phyloP scores from a whole-genome alignment of 2,329 filamentous ascomycete genomes.

The Xylaria sp. region DNA sequence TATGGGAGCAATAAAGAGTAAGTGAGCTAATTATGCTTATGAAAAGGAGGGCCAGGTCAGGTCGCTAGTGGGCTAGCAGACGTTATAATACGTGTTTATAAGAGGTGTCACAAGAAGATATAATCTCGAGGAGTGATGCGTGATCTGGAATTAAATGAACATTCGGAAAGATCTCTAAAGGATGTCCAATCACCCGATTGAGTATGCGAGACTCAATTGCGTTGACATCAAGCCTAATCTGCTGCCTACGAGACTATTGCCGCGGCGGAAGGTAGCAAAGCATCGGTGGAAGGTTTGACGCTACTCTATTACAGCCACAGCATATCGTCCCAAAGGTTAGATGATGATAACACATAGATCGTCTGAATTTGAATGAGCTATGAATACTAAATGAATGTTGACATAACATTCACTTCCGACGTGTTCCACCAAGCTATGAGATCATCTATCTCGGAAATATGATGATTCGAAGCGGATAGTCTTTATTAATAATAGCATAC shows the following conservation, averaged over 20 bases:
- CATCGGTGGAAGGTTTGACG: not conserved
- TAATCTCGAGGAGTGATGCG: not conserved
- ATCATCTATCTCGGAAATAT: not conserved
- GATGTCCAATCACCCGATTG: not conserved
- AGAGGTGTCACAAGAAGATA: not conserved
- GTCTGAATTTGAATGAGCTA: not conserved
- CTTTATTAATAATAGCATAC: not conserved
- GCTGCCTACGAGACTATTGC: not conserved
- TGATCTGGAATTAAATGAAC: not conserved
- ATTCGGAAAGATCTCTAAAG: not conserved
- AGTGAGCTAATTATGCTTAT: not conserved
- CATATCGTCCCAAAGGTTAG: not conserved
- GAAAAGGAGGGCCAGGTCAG: too few relatives aligned
- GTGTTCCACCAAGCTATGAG: not conserved
- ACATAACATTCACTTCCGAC: not conserved
- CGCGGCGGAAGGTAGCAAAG: not conserved
- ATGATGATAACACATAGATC: not conserved
- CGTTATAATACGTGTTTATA: not conserved
- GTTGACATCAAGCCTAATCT: not conserved
- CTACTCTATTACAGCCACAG: not conserved
- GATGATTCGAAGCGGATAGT: not conserved
- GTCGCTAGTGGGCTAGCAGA: not conserved
- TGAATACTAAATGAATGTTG: not conserved
- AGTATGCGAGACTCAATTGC: not conserved
- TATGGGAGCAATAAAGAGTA: not conserved